Evolutionary conservation across 106 monocot species (phyloP).

Genomic region (Xerophyta viscosa): DNA sequence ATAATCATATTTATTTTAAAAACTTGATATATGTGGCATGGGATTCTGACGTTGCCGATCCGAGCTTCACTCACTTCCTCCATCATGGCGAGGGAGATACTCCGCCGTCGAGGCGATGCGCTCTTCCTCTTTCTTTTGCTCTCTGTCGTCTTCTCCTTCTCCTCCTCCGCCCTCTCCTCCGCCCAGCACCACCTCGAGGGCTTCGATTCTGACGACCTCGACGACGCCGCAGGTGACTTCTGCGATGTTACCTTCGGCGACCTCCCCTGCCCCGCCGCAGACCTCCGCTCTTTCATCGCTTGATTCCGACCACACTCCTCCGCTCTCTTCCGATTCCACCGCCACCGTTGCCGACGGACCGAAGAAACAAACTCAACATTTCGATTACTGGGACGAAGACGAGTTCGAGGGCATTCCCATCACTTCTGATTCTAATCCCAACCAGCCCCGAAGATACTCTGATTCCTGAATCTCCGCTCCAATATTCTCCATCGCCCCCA

Average conservation of each 20-base stretch:
- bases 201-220: conserved; percentile 30
- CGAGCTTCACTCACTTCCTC: not conserved
- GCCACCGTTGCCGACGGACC: no score
- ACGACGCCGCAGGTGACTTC: conserved; percentile 7
- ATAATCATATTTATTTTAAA: no score
- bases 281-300: conserved; percentile 15
- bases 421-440: conserved; percentile 6
- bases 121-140: conserved; percentile 1
- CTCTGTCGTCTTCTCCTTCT: conserved; percentile 12
- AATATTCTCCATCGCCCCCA: conserved; percentile 3
- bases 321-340: conserved; percentile 13
- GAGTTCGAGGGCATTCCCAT: conserved; percentile 94
- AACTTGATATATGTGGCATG: no score
- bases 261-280: conserved; percentile 11
- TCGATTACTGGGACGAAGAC: conserved; percentile 82
- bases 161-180: conserved; percentile 9
- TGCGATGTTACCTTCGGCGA: conserved; percentile 6
- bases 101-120: not conserved
- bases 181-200: conserved; percentile 31
- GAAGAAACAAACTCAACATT: no score
- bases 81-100: not conserved
- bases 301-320: not conserved
- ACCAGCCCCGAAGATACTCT: not conserved
- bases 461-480: no score
- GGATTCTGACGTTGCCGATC: no score